These are phyloP conservation scores for Rhodotorula sp. DNA, from an alignment of 1,284 basidiomycete species.

Conservation along the genomic window DNA sequence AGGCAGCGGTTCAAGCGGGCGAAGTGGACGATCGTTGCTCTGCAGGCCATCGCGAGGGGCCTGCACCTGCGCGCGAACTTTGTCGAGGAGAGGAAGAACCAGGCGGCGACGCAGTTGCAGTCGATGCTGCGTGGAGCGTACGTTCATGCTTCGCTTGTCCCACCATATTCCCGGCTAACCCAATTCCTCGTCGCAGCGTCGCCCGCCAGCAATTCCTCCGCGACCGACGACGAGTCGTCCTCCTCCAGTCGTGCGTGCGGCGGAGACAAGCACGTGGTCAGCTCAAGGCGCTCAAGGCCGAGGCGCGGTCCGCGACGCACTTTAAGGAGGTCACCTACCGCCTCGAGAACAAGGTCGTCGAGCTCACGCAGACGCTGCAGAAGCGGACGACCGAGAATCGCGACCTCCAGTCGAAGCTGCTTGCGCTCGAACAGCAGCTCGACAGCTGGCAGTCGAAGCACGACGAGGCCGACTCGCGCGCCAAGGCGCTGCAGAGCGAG, in stretches of 20 bases:
- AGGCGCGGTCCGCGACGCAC: conserved; percentile 94
- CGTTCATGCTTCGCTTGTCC: not conserved
- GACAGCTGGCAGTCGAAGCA: conserved; percentile 79
- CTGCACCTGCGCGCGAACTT: conserved; percentile 68
- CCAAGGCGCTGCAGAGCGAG: conserved; percentile 70
- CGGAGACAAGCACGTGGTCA: conserved; percentile 83
- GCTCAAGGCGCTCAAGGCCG: conserved; percentile 75
- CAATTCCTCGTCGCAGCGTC: conserved; percentile 54
- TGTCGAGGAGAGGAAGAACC: conserved; percentile 60
- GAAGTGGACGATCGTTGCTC: conserved; percentile 62
- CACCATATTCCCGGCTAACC: too few species aligned
- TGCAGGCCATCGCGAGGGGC: conserved; percentile 86
- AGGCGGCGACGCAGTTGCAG: conserved; percentile 75
- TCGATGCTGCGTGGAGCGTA: conserved; percentile 41
- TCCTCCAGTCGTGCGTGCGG: conserved; percentile 88
- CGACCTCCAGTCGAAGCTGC: conserved; percentile 70
- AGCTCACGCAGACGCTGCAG: conserved; percentile 95
- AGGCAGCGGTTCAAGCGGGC: conserved; percentile 67
- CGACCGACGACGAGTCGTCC: conserved; percentile 73
- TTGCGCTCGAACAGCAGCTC: conserved; percentile 78
- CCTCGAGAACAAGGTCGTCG: conserved; percentile 98
- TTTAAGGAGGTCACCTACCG: conserved; percentile 99
- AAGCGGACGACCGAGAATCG: conserved; percentile 89
- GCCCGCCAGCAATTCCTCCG: conserved; percentile 59
- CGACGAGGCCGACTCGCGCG: conserved; percentile 78